phyloP scores from a whole-genome alignment of 2,329 filamentous ascomycete species.

The Aureobasidium leucospermi region DNA sequence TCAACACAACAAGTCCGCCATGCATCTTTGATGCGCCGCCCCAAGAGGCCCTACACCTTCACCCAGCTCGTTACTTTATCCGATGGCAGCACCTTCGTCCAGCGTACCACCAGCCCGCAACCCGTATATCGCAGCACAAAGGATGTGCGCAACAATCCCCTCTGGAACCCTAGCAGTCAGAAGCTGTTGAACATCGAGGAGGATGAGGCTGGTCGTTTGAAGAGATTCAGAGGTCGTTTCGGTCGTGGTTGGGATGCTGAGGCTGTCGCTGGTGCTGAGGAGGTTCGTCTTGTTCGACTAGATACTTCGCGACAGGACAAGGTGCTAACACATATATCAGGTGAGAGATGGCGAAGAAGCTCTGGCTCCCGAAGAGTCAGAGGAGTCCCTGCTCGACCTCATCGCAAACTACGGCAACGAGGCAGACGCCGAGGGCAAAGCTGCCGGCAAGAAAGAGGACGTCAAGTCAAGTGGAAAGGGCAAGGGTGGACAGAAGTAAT shows the following conservation, averaged over 20 bases:
- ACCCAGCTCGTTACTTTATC: constrained; percentile 92
- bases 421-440: constrained; percentile 33
- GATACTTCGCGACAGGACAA: neutral
- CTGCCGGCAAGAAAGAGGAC: constrained; percentile 33
- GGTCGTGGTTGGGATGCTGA: constrained; percentile 73
- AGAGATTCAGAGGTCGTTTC: constrained; percentile 77
- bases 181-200: constrained; percentile 83
- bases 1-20: constrained; percentile 56
- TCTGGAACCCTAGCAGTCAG: constrained; percentile 84
- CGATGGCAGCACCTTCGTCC: constrained; percentile 78
- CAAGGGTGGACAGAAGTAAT: constrained; percentile 27
- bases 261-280: constrained; percentile 19
- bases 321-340: constrained; percentile 17
- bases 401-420: constrained; percentile 41
- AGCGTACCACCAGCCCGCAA: constrained; percentile 67
- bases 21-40: constrained; percentile 77
- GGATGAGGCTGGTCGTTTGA: constrained; percentile 86
- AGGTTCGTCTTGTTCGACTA: neutral
- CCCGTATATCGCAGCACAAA: constrained; percentile 59
- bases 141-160: constrained; percentile 78
- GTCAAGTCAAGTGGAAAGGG: constrained; percentile 31
- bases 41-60: constrained; percentile 91
- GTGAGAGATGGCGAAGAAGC: constrained; percentile 44
- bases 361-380: constrained; percentile 33
- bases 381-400: constrained; percentile 52